phyloP scores from a whole-genome alignment of 768 basidiomycete species.

The Mycena leptocephala region DNA sequence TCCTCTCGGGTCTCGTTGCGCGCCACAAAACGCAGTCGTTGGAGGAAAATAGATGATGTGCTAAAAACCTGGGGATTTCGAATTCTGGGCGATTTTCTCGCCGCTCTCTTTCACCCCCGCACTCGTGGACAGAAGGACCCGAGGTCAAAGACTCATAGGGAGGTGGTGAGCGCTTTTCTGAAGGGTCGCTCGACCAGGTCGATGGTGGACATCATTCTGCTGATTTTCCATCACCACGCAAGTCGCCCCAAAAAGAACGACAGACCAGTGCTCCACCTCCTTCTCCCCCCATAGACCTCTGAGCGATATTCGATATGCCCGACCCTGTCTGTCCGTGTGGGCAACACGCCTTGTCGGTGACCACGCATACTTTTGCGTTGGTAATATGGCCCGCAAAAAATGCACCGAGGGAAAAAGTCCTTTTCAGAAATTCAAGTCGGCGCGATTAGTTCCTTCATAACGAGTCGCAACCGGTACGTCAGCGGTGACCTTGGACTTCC shows the following conservation, averaged over 20 bases:
- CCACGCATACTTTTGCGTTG: not conserved
- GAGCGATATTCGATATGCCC: not conserved
- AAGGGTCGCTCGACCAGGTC: too few species aligned
- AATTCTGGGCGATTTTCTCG: too few species aligned
- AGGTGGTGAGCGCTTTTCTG: too few species aligned
- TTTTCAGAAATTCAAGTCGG: constrained; percentile 2
- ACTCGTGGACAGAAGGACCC: too few species aligned
- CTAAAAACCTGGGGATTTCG: not conserved
- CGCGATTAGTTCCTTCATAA: not conserved
- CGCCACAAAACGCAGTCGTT: too few species aligned
- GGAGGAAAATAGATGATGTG: too few species aligned
- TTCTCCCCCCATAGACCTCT: not conserved
- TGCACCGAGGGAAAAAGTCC: not conserved
- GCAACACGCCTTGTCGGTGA: not conserved
- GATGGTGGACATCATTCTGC: too few species aligned
- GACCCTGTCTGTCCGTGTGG: not conserved
- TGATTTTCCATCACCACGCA: too few species aligned
- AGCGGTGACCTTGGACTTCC: not conserved
- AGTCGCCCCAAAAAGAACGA: too few species aligned
- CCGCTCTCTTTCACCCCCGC: too few species aligned
- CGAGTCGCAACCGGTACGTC: not conserved
- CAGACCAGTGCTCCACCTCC: not conserved
- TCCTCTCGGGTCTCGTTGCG: too few species aligned
- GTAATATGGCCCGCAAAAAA: not conserved
- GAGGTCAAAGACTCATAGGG: too few species aligned